phyloP scores from a whole-genome alignment of 768 basidiomycete genomes.

The Trametes cingulata region DNA sequence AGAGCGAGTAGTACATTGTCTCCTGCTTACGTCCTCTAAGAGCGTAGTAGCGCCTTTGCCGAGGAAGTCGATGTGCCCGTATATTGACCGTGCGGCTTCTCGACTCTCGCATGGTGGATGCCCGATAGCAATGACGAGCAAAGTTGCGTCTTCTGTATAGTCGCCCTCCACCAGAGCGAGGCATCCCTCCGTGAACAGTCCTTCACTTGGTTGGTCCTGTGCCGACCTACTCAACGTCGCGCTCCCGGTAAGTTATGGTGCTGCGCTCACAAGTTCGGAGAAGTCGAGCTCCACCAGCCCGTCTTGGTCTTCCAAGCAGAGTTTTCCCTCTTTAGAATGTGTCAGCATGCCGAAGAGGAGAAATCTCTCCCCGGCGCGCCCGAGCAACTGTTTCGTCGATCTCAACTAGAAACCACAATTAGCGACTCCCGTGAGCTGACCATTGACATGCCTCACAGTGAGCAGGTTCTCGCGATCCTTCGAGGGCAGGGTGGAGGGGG shows the following conservation, averaged over 20 bases:
- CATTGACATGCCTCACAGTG: constrained; percentile 54
- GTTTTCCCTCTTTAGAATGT: constrained; percentile 84
- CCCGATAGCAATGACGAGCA: constrained; percentile 91
- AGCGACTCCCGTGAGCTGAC: background rate
- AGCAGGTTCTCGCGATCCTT: constrained; percentile 85
- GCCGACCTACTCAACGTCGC: background rate
- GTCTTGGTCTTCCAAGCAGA: constrained; percentile 93
- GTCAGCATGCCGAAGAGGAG: constrained; percentile 91
- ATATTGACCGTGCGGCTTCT: constrained; percentile 85
- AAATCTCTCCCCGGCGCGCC: constrained; percentile 87
- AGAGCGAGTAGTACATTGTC: background rate
- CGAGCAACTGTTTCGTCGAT: constrained; percentile 94
- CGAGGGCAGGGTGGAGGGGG: constrained; percentile 90
- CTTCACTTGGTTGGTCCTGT: constrained; percentile 89
- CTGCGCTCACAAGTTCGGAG: constrained; percentile 67
- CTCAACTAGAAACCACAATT: constrained; percentile 57
- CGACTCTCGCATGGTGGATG: constrained; percentile 96
- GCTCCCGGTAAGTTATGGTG: no score
- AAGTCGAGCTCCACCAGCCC: constrained; percentile 89
- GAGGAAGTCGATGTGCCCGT: constrained; percentile 95
- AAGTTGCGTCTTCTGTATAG: constrained; percentile 88
- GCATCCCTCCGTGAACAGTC: constrained; percentile 94
- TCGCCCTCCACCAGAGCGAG: constrained; percentile 95
- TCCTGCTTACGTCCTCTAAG: constrained; percentile 76
- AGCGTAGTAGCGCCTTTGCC: constrained; percentile 92